Evolutionary conservation across 2,329 filamentous ascomycete species (phyloP).

Genomic region (Aaosphaeria pasadenensis): DNA sequence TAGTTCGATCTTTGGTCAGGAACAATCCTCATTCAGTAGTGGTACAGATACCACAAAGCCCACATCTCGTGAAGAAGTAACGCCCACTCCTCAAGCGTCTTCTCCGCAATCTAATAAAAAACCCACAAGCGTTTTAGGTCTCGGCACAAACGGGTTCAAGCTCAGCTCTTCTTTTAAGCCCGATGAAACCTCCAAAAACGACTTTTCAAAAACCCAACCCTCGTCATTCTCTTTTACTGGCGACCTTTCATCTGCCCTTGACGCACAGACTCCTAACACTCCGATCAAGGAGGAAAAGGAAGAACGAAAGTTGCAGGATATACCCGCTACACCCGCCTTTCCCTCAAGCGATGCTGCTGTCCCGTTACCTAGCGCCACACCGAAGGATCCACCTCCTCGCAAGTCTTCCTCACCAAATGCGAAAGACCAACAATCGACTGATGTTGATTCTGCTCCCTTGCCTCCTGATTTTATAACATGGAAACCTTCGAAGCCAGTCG

Average conservation of each 20-base stretch:
- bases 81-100: conserved; percentile 30
- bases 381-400: conserved; percentile 10
- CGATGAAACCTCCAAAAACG: conserved; percentile 60
- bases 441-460: conserved; percentile 31
- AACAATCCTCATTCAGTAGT: conserved; percentile 25
- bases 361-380: conserved; percentile 7
- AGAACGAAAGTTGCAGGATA: conserved; percentile 25
- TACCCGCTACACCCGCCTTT: conserved; percentile 35
- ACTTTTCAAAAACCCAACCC: conserved; percentile 50
- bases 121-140: conserved; percentile 25
- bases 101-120: conserved; percentile 11
- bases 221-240: conserved; percentile 57
- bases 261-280: conserved; percentile 37
- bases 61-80: conserved; percentile 31
- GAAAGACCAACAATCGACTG: conserved; percentile 1
- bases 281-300: conserved; percentile 40
- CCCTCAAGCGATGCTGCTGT: conserved; percentile 13
- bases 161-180: conserved; percentile 66
- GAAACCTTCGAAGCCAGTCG: conserved; percentile 14
- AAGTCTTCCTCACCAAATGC: conserved; percentile 17
- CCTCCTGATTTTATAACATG: not conserved
- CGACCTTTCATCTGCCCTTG: conserved; percentile 59
- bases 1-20: conserved; percentile 24
- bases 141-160: conserved; percentile 55
- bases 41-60: conserved; percentile 20